Evolutionary conservation across 768 basidiomycete species (phyloP).

Genomic region (Megacollybia marginata): DNA sequence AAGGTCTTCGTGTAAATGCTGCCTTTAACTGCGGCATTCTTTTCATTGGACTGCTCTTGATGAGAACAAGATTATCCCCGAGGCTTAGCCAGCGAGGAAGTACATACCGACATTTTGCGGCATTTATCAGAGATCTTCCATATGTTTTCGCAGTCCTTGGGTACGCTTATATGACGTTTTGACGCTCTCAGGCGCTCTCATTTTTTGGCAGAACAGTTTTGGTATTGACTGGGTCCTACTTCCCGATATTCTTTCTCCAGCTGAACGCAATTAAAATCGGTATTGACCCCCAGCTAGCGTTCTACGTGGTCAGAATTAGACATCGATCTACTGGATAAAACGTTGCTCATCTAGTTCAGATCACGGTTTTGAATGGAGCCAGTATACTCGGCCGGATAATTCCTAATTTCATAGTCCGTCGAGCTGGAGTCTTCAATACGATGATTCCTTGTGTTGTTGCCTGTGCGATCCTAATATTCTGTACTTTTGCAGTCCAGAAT

Average conservation of each 20-base stretch:
- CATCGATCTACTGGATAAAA: not conserved
- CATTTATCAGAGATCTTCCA: constrained; percentile 34
- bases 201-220: constrained; percentile 20
- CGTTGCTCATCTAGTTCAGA: constrained; percentile 15
- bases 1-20: constrained; percentile 43
- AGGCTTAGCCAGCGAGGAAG: constrained; percentile 23
- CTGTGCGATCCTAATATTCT: constrained; percentile 31
- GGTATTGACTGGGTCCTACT: constrained; percentile 33
- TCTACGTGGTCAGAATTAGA: constrained; percentile 37
- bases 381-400: constrained; percentile 40
- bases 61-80: constrained; percentile 34
- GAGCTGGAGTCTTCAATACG: constrained; percentile 33
- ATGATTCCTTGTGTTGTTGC: constrained; percentile 24
- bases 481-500: constrained; percentile 31
- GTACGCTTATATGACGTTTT: constrained; percentile 9
- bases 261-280: constrained; percentile 42
- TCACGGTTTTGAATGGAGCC: constrained; percentile 46
- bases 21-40: constrained; percentile 31
- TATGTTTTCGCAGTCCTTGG: constrained; percentile 38
- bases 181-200: not conserved
- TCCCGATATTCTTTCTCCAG: constrained; percentile 52
- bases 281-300: constrained; percentile 38
- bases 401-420: constrained; percentile 32
- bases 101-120: constrained; percentile 18
- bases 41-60: constrained; percentile 28